Evolutionary conservation across 2,329 filamentous ascomycete genomes (phyloP), one percentile per base, ranked within the genome.

Genomic region (Neurospora sp.): DNA sequence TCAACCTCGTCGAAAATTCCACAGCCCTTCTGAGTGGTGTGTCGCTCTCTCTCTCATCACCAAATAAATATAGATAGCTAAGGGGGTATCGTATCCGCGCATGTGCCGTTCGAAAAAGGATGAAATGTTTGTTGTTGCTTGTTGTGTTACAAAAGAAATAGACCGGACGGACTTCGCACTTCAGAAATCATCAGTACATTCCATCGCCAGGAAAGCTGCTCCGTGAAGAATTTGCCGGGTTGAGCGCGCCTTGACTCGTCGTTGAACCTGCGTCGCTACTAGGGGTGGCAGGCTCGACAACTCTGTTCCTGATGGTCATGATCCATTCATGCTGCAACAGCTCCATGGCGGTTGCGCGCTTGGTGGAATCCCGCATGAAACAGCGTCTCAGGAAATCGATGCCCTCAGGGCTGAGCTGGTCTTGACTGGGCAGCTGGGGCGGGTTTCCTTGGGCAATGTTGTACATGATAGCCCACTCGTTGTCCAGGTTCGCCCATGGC

Each of bases 401-500:
- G 28, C 96, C 96, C 70, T 88, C 81, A 0, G 90, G 87, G 77
- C 92, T 96, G 73, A 99, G 87, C 80, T 98, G 95, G 68, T 98
- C 95, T 0, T 84, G 79, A 0, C 88, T 85, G 1, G 96, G 96
- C 70, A 97, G 85, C 78, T 93, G 91, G 6, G 96, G 96, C 67
- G 93, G 92, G 76, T 97, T 97, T 73, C 96, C 96, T 78, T 97
- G 95, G 1, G 96, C 96, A 77, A 99, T 99, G 83, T 98, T 98
- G 86, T 97, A 99, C 96, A 99, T 99, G 82, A 99, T 98, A 58
- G 96, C 96, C 93, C 94, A 99, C 80, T 99, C 96, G 78, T 99
- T 99, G 82, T 99, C 96, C 66, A 98, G 89, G 73, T 91, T 93
- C 36, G 93, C 93, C 96, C 96, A 99, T 1, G 96, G 96, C 17